phyloP scores from a whole-genome alignment of 345 rosid genomes.

The Eucalyptus marginata region DNA sequence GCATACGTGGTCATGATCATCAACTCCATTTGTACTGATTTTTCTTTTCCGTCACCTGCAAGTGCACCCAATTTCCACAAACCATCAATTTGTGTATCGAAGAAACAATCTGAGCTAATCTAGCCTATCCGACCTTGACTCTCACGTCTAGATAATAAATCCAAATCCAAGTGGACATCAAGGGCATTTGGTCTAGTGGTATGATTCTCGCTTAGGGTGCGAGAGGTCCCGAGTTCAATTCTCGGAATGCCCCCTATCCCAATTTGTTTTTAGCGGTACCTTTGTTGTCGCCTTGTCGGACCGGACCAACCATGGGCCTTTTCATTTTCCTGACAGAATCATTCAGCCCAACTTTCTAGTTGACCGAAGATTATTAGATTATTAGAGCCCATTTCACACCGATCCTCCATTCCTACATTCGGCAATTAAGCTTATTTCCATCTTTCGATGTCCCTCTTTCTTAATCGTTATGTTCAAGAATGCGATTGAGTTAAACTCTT shows the following conservation, averaged over 20 bases:
- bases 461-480: not conserved
- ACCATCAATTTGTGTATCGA: too few species aligned
- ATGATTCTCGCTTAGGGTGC: conserved; percentile 92
- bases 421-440: not conserved
- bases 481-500: not conserved
- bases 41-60: too few species aligned
- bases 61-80: not conserved
- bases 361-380: too few species aligned
- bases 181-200: conserved; percentile 88
- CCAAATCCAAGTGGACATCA: not conserved
- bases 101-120: too few species aligned
- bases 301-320: not conserved
- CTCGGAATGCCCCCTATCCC: conserved; percentile 45
- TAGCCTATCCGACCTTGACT: too few species aligned
- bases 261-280: not conserved
- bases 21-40: too few species aligned
- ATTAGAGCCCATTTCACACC: not conserved
- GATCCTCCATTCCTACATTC: not conserved
- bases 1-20: too few species aligned
- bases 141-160: rapidly evolving
- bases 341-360: not conserved
- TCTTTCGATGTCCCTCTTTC: not conserved
- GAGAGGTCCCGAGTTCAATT: conserved; percentile 82
- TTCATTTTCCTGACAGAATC: not conserved
- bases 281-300: not conserved